Conservation (phyloP, 257 asterid genomes). For the Perilla frutescens region DNA sequence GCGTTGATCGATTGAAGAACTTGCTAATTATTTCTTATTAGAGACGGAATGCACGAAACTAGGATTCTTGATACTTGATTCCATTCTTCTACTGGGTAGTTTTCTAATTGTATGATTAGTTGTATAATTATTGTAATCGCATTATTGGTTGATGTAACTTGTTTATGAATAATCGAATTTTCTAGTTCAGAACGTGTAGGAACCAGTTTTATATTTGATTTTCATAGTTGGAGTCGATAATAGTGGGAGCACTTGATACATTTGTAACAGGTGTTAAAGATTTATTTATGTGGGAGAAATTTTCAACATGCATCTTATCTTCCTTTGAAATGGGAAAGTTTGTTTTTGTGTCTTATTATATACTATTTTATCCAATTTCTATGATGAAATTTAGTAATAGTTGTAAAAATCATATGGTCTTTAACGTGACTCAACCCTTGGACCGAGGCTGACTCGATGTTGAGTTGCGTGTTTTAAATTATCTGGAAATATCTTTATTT, state of each 20-base stretch:
- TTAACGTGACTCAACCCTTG: no score
- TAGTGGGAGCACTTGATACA: no score
- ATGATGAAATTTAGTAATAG: no score
- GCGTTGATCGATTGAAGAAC: neutral
- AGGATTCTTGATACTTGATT: conserved; percentile 11
- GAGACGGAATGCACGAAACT: neutral
- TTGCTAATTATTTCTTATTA: neutral
- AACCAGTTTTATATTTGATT: neutral
- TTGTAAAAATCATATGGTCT: no score
- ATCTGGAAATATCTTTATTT: no score
- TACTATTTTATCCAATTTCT: no score
- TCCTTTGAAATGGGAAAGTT: neutral
- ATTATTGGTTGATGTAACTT: neutral
- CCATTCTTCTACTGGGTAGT: conserved; percentile 5
- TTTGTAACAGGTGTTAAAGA: neutral
- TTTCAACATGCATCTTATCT: neutral
- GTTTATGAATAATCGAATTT: neutral
- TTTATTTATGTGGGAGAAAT: neutral
- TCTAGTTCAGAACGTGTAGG: neutral
- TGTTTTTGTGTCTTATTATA: no score
- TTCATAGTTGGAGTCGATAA: no score
- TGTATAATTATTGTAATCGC: neutral
- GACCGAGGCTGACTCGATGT: no score
- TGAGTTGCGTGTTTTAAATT: no score
- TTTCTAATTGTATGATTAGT: neutral